Evolutionary conservation across 164 flowering plant genomes (phyloP), one percentile per base, ranked within the genome.

Genomic region (Paratinospora sagittata): DNA sequence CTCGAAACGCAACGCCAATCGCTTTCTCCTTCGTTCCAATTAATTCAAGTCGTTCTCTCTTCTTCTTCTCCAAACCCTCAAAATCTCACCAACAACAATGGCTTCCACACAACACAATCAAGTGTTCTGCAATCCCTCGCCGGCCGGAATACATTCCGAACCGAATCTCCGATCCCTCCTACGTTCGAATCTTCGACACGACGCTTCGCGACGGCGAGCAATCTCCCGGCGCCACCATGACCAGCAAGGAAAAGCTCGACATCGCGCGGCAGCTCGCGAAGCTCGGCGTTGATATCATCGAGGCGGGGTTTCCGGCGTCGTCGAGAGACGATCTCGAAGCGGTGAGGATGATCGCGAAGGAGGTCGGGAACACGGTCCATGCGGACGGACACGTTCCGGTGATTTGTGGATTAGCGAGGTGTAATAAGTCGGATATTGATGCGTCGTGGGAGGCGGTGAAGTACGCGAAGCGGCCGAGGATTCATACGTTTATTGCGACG

Each of bases 131-230:
- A 2, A 23, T 34, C 0, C 58, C 24, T 27, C 21, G 27, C 6
- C 89, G 88, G 7, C 95, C 97, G 1, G 77, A 73, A 0, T 96
- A 96, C 83, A 75, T 85, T 66, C 98, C 98, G 33, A 83, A 85
- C 77, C 90, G 76, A 64, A 96, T 96, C 49, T 26, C 90, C 11
- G 92, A 96, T 80, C 96, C 97, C 10, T 66, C 76, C 37, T 96
- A 93, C 63, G 89, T 93, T 23, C 93, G 99, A 64, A 79, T 96
- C 63, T 96, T 96, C 77, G 99, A 96, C 84, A 96, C 99, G 63
- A 96, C 98, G 19, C 95, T 96, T 70, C 96, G 99, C 43, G 99
- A 93, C 61, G 98, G 99, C 27, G 98, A 96, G 70, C 99, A 96
- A 73, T 93, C 97, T n/a, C 99, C 98, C 1, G 99, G 98, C 30